A percentile compares a stretch with the other conserved stretches of the same genome.
Conservation (phyloP, 2,329 filamentous ascomycete genomes). For the Epichloe amarillans region DNA sequence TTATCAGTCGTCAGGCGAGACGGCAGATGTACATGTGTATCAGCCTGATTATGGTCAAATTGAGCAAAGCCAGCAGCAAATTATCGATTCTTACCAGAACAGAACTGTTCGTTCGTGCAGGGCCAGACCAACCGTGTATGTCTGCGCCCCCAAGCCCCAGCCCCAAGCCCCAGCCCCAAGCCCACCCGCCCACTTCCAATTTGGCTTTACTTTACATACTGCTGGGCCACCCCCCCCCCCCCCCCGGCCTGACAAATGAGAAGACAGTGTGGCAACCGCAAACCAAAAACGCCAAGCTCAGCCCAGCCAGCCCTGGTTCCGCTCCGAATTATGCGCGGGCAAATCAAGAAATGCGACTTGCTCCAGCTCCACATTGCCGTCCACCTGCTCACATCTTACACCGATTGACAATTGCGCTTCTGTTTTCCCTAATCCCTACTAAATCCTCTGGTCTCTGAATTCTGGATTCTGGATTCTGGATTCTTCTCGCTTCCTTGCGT, state of each 20-base stretch:
- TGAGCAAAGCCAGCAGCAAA: no score
- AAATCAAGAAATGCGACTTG: background rate
- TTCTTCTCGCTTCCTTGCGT: background rate
- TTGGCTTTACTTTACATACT: background rate
- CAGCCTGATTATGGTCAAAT: no score
- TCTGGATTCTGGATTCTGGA: background rate
- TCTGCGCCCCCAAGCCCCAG: no score
- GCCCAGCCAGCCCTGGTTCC: background rate
- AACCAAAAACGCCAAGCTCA: background rate
- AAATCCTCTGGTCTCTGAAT: background rate
- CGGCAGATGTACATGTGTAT: no score
- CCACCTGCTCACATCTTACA: background rate
- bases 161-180: background rate
- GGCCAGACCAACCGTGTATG: no score
- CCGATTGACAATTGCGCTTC: background rate
- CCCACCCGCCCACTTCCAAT: background rate
- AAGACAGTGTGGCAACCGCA: background rate
- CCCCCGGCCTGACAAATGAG: no score
- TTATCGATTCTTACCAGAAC: no score
- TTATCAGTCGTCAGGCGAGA: no score
- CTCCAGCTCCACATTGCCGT: conserved; percentile 1
- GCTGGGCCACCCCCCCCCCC: background rate
- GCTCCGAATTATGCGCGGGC: background rate
- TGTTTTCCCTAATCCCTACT: background rate
- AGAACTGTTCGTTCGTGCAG: no score